phyloP scores from a whole-genome alignment of 257 asterid genomes.

The Forsythia suspensa region DNA sequence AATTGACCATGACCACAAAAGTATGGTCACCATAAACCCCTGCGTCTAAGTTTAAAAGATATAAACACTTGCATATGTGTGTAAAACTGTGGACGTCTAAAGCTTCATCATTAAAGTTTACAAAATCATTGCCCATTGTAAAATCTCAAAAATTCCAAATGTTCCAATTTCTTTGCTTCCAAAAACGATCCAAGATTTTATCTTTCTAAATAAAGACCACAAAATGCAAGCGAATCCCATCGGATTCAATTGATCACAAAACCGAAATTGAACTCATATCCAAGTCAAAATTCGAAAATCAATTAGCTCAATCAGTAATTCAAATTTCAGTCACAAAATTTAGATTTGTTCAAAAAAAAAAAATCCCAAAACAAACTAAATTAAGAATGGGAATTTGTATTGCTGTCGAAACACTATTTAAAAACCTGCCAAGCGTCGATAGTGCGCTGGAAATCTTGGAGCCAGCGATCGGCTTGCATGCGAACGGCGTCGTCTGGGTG shows the following conservation, averaged over 20 bases:
- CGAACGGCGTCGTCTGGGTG: conserved; percentile 95
- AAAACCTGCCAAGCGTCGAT: conserved; percentile 99
- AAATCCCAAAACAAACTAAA: background rate
- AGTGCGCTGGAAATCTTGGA: conserved; percentile 91
- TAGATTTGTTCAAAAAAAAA: conserved; percentile 3
- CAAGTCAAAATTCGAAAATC: conserved; percentile 13
- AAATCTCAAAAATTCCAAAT: conserved; percentile 13
- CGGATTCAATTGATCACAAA: conserved; percentile 1
- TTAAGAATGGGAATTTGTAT: background rate
- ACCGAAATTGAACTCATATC: conserved; percentile 11
- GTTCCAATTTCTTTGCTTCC: conserved; percentile 2
- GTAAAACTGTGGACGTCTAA: background rate
- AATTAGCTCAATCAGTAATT: conserved; percentile 14
- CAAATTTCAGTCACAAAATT: conserved; percentile 26
- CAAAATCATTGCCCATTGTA: conserved; percentile 2
- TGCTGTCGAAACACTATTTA: background rate
- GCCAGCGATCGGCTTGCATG: conserved; percentile 98
- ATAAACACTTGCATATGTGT: conserved; percentile 1
- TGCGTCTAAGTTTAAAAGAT: conserved; percentile 6
- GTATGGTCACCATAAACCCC: conserved; percentile 4
- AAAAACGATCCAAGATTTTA: conserved; percentile 13
- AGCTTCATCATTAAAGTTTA: conserved; percentile 15
- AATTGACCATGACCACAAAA: conserved; percentile 13
- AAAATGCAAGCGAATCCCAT: conserved; percentile 21
- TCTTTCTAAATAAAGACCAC: conserved; percentile 17